A percentile compares a stretch with the other conserved stretches of the same genome.
Conservation (phyloP, 2,329 filamentous ascomycete genomes). For the Capronia americana region DNA sequence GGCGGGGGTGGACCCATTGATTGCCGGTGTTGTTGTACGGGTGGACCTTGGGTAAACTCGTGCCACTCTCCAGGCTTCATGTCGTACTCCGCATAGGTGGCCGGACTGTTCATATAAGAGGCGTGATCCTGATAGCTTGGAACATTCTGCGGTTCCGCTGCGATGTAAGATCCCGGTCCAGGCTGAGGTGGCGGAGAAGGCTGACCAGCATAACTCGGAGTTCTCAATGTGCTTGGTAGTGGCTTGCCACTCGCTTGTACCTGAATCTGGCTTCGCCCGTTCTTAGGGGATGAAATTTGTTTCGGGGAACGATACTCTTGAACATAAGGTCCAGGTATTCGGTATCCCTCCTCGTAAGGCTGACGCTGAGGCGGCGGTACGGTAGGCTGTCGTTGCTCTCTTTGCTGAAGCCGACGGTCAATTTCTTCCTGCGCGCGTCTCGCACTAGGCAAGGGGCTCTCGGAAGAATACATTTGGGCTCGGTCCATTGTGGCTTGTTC, state of each 20-base stretch:
- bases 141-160: conserved; percentile 1
- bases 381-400: conserved; percentile 10
- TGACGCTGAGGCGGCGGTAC: conserved; percentile 4
- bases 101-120: conserved; percentile 1
- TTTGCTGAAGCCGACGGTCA: conserved; percentile 26
- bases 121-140: conserved; percentile 15
- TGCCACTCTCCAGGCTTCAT: conserved; percentile 18
- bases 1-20: conserved; percentile 22
- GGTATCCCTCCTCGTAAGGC: conserved; percentile 31
- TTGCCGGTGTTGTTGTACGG: conserved; percentile 20
- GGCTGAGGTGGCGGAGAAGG: conserved; percentile 18
- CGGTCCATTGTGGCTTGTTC: conserved; percentile 24
- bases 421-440: conserved; percentile 32
- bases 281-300: conserved; percentile 29
- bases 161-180: conserved; percentile 2
- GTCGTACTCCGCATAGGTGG: conserved; percentile 17
- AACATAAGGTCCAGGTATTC: conserved; percentile 40
- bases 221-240: conserved; percentile 27
- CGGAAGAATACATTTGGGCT: conserved; percentile 28
- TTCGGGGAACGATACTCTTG: conserved; percentile 38
- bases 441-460: conserved; percentile 37
- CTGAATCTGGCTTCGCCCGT: conserved; percentile 28
- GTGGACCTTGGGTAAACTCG: conserved; percentile 3
- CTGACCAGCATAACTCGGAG: conserved; percentile 20
- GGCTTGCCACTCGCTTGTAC: conserved; percentile 28